These are phyloP conservation scores for Diatrype stigma DNA, from an alignment of 2,329 filamentous ascomycete genomes.

Conservation along the genomic window DNA sequence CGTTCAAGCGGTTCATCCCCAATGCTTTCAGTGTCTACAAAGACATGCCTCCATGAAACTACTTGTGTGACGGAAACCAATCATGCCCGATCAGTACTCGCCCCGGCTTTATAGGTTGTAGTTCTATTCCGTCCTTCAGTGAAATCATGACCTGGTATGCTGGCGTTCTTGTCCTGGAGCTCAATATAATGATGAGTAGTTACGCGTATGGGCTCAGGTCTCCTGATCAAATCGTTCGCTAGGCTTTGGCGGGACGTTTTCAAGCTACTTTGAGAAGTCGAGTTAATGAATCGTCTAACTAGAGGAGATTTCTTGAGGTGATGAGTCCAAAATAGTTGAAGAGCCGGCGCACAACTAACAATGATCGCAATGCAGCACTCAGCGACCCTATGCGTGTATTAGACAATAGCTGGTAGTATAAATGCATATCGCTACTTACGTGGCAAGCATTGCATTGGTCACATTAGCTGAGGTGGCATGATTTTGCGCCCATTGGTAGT, in stretches of 20 bases:
- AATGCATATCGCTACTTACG: neutral
- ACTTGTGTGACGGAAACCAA: no score
- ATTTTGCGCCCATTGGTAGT: neutral
- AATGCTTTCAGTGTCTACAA: no score
- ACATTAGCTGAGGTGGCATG: neutral
- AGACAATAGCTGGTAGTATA: neutral
- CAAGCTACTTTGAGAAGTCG: no score
- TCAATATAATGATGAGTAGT: neutral
- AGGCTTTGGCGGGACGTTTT: neutral
- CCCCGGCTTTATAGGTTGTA: no score
- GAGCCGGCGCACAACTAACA: neutral
- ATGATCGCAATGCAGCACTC: neutral
- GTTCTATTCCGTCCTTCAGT: no score
- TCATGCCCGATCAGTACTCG: no score
- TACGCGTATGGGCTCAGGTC: neutral
- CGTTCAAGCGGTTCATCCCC: no score
- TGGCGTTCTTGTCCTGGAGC: neutral
- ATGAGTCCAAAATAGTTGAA: neutral
- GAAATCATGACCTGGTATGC: no score
- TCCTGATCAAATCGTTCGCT: neutral
- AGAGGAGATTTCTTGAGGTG: no score
- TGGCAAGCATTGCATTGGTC: neutral
- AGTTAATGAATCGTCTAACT: no score
- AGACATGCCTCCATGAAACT: no score
- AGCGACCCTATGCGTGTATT: neutral